These are phyloP conservation scores for Juncus inflexus DNA, from an alignment of 176 grass and related monocot genomes.

Conservation along the genomic window DNA sequence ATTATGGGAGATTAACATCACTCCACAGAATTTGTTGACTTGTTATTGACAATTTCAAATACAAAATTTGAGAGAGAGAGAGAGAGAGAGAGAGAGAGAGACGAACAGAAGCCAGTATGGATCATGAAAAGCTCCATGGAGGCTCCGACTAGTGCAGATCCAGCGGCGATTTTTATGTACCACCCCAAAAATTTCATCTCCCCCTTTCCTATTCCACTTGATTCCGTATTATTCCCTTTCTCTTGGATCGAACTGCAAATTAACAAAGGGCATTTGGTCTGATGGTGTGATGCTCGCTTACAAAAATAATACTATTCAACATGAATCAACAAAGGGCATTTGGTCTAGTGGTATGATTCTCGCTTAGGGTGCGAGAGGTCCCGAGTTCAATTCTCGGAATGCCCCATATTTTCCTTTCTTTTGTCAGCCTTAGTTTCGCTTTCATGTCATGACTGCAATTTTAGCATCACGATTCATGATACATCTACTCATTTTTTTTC, in stretches of 20 bases:
- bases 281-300: conserved; percentile 99
- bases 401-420: conserved; percentile 19
- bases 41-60: neutral
- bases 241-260: no score
- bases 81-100: neutral
- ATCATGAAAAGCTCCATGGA: conserved; percentile 97
- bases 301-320: no score
- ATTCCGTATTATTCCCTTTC: no score
- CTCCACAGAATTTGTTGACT: no score
- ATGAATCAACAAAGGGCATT: conserved; percentile 40
- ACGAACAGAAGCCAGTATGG: conserved; percentile 87
- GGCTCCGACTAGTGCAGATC: conserved; percentile 57
- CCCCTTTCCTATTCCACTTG: neutral
- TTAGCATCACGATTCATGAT: no score
- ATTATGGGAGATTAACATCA: no score
- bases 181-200: conserved; percentile 66
- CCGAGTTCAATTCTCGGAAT: conserved; percentile 98
- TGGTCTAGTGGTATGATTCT: conserved; percentile 99
- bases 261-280: conserved; percentile 72
- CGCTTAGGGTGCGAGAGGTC: conserved; percentile 97
- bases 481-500: no score
- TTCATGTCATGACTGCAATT: no score
- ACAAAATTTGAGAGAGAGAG: neutral
- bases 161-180: conserved; percentile 78
- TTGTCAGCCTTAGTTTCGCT: no score